Conservation (phyloP, 441 rosid species). For the Geranium incanum region DNA sequence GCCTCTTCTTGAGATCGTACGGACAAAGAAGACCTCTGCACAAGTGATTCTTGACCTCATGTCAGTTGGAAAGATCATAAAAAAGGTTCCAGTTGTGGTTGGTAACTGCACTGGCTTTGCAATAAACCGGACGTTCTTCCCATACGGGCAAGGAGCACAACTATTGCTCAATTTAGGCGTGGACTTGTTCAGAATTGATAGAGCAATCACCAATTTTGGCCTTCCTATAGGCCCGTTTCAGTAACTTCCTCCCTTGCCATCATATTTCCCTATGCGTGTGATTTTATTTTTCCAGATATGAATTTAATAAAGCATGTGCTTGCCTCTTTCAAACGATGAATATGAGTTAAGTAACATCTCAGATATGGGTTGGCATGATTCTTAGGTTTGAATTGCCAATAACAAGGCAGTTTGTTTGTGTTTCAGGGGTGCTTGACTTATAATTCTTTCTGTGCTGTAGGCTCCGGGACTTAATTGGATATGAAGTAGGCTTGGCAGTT, state of each 20-base stretch:
- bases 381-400: not conserved
- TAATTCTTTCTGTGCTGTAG: constrained; percentile 28
- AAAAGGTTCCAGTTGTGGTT: constrained; percentile 27
- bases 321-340: not conserved
- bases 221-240: constrained; percentile 43
- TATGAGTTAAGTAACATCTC: not conserved
- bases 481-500: constrained; percentile 67
- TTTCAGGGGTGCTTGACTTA: not conserved
- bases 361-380: not conserved
- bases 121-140: constrained; percentile 24
- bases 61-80: constrained; percentile 26
- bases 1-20: constrained; percentile 31
- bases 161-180: constrained; percentile 25
- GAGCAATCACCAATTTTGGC: constrained; percentile 23
- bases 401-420: not conserved
- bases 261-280: not conserved
- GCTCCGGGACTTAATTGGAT: constrained; percentile 85
- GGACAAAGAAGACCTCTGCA: constrained; percentile 21
- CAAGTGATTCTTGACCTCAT: constrained; percentile 25
- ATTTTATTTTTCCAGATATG: not conserved
- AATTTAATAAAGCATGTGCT: not conserved
- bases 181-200: constrained; percentile 21
- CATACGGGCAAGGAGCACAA: constrained; percentile 21
- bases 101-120: constrained; percentile 28
- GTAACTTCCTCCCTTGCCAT: constrained; percentile 39